A percentile compares a stretch with the other conserved stretches of the same genome.
phyloP scores from a whole-genome alignment of 495 filamentous ascomycete genomes.

The Venustampulla echinocandica region DNA sequence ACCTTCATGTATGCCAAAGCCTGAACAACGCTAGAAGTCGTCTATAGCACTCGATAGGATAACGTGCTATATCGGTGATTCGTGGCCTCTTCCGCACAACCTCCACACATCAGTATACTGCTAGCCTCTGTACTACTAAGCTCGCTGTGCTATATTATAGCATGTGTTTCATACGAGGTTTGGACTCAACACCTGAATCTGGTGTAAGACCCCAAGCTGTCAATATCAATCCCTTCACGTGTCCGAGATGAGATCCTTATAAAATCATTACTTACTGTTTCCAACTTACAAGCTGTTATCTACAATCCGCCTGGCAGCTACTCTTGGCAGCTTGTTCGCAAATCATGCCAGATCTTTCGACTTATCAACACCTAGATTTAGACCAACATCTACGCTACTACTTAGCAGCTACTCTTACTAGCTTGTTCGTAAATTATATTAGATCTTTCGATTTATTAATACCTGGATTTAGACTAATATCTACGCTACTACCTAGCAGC shows the following conservation, averaged over 20 bases:
- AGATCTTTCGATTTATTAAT: no score
- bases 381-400: no score
- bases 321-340: no score
- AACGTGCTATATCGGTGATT: neutral
- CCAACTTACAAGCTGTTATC: neutral
- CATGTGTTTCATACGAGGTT: constrained; percentile 1
- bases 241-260: neutral
- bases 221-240: no score
- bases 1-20: no score
- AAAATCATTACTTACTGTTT: constrained; percentile 1
- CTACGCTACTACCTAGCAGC: no score
- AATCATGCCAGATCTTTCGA: no score
- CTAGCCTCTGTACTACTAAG: neutral
- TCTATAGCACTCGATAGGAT: neutral
- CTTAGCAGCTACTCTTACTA: no score
- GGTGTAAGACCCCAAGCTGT: neutral
- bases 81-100: neutral
- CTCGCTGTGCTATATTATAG: constrained; percentile 2
- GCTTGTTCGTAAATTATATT: no score
- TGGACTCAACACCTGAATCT: neutral
- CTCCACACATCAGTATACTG: constrained; percentile 1
- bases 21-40: no score
- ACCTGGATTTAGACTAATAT: no score
- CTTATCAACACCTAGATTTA: no score
- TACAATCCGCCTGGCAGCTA: neutral